Percentiles rank a stretch among this genome's conserved stretches.
phyloP scores from a whole-genome alignment of 140 eudicot genomes.

The Oenanthe javanica region DNA sequence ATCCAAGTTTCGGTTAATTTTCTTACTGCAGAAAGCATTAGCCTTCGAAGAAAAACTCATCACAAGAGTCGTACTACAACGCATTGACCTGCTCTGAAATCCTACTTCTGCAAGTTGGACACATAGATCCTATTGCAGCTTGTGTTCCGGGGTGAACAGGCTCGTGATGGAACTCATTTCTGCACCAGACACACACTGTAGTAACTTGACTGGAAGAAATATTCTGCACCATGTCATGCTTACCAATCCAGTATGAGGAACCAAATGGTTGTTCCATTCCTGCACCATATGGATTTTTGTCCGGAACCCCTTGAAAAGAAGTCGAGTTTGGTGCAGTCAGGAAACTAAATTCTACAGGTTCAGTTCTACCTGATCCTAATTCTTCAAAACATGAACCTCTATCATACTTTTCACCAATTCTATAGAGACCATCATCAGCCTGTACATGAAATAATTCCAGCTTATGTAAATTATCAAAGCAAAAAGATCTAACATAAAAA shows the following conservation, averaged over 20 bases:
- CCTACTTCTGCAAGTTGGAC: slow-evolving; percentile 68
- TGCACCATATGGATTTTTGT: slow-evolving; percentile 26
- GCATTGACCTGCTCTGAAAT: slow-evolving; percentile 50
- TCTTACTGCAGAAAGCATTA: background rate
- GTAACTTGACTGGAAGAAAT: slow-evolving; percentile 33
- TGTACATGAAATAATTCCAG: slow-evolving; percentile 19
- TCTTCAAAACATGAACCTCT: slow-evolving; percentile 36
- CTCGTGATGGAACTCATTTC: slow-evolving; percentile 58
- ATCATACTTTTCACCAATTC: slow-evolving; percentile 36
- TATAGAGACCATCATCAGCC: slow-evolving; percentile 43
- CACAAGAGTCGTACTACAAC: slow-evolving; percentile 26
- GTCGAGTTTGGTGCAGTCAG: slow-evolving; percentile 48
- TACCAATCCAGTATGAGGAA: slow-evolving; percentile 61
- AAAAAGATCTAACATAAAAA: background rate
- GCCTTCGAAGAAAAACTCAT: background rate
- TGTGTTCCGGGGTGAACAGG: slow-evolving; percentile 36
- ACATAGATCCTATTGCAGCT: slow-evolving; percentile 53
- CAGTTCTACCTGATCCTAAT: slow-evolving; percentile 35
- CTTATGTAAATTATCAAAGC: background rate
- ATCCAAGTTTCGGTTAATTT: background rate
- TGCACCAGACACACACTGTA: slow-evolving; percentile 72
- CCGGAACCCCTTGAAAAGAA: slow-evolving; percentile 41
- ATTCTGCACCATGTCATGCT: slow-evolving; percentile 45
- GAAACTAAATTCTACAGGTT: slow-evolving; percentile 80
- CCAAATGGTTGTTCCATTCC: slow-evolving; percentile 51